Base-by-base conservation (phyloP, 75 land plant genomes). In the Selaginella moellendorffii region DNA sequence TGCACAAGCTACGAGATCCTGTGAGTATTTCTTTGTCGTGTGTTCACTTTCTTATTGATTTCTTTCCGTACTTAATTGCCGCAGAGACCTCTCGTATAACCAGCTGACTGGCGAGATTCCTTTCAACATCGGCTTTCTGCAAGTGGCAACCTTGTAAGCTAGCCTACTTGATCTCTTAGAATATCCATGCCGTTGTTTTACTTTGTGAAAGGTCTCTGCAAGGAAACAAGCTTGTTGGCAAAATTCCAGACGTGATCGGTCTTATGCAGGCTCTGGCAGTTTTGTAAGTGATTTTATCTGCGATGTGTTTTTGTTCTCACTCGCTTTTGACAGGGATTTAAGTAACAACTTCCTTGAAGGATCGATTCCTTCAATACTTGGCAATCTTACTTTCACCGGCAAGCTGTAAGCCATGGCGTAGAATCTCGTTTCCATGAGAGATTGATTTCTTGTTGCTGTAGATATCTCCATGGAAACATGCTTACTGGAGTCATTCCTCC, bases 241-340 rank as follows among this genome's bases (percentile, higher is more conserved):
- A 71, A 60, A 86, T 86, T 54, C 90, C 90, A 1, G 90, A 83
- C 26, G 86, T 86, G 29, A 78, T 86, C 70, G 90, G 90, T 25
- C 69, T 86, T 0, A 86, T 86, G 90, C 90, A 86, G 71, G 90
- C 90, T 23, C 74, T 86, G 46, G 90, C 90, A 31, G 86, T 86
- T 1, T 63, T 86, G 90, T 86, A 73, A 86, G 90, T 77, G 46
- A 36, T 36, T 14, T 62, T 26, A 36, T 36, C 46, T 5, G 5
- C n/a, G n/a, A 2, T 1, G 8, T 53, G 64, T 24, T 27, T n/a
- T n/a, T n/a, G n/a, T n/a, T n/a, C 14, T 36, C 14, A 36, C 5
- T 14, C 10, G 46, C 14, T 36, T 36, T 14, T 36, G 62, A 14
- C 82, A 92, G 97, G 29, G 99, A 93, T 79, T 51, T 93, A 59